These are phyloP conservation scores for Firmiana major DNA, from an alignment of 345 rosid genomes.

Conservation along the genomic window DNA sequence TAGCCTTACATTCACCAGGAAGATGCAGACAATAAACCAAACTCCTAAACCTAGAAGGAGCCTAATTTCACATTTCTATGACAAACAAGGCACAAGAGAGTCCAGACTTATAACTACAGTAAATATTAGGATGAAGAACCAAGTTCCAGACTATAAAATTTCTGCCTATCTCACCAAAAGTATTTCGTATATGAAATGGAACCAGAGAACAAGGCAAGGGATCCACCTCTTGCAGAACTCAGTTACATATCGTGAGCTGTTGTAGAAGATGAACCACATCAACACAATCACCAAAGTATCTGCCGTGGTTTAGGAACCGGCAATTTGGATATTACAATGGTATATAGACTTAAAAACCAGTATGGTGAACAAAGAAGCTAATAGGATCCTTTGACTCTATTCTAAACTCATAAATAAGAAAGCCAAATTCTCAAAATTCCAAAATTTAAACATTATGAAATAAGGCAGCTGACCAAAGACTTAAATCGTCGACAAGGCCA, in stretches of 20 bases:
- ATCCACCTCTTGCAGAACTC: conserved; percentile 61
- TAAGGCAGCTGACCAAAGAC: background rate
- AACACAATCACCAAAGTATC: conserved; percentile 78
- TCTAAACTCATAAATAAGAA: background rate
- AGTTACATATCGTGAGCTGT: conserved; percentile 56
- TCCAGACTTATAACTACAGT: background rate
- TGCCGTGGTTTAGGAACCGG: conserved; percentile 45
- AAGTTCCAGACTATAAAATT: background rate
- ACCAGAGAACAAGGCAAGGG: conserved; percentile 5
- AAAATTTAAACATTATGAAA: background rate
- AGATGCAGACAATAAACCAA: background rate
- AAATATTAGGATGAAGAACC: conserved; percentile 7
- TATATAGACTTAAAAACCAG: background rate
- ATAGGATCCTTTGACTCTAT: background rate
- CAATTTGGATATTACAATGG: conserved; percentile 6
- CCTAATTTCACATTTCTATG: background rate
- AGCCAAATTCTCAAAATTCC: background rate
- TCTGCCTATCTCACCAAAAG: background rate
- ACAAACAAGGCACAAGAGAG: background rate
- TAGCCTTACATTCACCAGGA: background rate
- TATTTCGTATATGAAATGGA: conserved; percentile 9
- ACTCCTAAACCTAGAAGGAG: background rate
- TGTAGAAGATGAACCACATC: conserved; percentile 83
- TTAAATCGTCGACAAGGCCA: background rate
- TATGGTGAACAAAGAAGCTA: background rate